Evolutionary conservation across 345 rosid genomes (phyloP).

Genomic region (Cardamine chenopodiifolia): DNA sequence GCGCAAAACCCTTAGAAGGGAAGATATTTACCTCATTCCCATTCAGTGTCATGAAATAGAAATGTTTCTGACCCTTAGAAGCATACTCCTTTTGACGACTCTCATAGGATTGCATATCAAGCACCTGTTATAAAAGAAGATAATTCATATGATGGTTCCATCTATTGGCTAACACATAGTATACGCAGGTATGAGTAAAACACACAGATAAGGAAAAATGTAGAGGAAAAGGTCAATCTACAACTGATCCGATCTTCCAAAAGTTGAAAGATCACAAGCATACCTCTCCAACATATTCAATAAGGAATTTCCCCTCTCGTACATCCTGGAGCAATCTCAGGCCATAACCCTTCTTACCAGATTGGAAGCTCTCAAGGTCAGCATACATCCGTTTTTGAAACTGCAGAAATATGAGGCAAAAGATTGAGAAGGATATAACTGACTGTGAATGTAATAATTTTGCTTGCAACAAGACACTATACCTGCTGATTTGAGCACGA

Average conservation of each 20-base stretch:
- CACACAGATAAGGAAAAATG: neutral
- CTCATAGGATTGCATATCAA: slow-evolving; percentile 87
- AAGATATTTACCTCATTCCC: slow-evolving; percentile 82
- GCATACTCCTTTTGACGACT: slow-evolving; percentile 90
- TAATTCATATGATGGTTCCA: neutral
- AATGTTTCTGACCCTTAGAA: slow-evolving; percentile 89
- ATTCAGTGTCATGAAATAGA: slow-evolving; percentile 97
- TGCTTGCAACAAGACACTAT: slow-evolving; percentile 26
- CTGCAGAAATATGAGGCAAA: slow-evolving; percentile 54
- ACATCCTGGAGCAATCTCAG: slow-evolving; percentile 75
- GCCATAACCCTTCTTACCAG: slow-evolving; percentile 97
- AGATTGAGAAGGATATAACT: slow-evolving; percentile 22
- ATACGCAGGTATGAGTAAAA: slow-evolving; percentile 2
- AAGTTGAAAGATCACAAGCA: slow-evolving; percentile 22
- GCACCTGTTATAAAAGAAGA: slow-evolving; percentile 63
- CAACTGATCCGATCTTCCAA: slow-evolving; percentile 26
- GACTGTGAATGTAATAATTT: slow-evolving; percentile 19
- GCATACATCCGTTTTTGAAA: slow-evolving; percentile 88
- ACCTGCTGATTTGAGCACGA: slow-evolving; percentile 98
- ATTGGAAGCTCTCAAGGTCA: slow-evolving; percentile 66
- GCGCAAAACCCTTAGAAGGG: neutral
- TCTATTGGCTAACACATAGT: neutral
- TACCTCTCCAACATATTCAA: slow-evolving; percentile 99
- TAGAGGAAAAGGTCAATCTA: slow-evolving; percentile 17
- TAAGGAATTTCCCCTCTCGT: slow-evolving; percentile 76